phyloP scores from a whole-genome alignment of 306 rosid species.

The Gynostemma pentaphyllum region DNA sequence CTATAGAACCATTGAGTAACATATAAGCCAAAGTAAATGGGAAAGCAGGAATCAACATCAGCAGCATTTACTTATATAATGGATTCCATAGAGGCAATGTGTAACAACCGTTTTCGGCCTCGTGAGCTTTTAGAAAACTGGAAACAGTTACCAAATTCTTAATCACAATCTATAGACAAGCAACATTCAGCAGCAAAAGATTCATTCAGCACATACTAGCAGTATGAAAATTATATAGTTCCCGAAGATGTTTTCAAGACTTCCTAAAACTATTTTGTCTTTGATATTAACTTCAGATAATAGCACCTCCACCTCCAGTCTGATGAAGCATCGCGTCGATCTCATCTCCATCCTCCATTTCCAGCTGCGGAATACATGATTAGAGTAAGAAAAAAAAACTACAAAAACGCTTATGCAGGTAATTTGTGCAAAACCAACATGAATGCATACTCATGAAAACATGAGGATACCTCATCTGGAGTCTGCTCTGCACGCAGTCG shows the following conservation, averaged over 20 bases:
- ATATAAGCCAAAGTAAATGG: too few species aligned
- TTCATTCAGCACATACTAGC: conserved; percentile 2
- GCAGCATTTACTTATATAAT: background rate
- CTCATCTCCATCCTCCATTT: conserved; percentile 89
- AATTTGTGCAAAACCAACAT: background rate
- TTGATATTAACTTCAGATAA: conserved; percentile 4
- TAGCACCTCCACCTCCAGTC: conserved; percentile 47
- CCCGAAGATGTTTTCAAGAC: conserved; percentile 10
- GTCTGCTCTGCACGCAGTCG: conserved; percentile 70
- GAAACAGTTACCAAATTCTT: background rate
- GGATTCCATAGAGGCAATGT: background rate
- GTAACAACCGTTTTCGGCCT: too few species aligned
- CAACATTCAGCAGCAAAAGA: background rate
- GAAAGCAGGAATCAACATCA: background rate
- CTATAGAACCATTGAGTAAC: too few species aligned
- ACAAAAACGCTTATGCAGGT: background rate
- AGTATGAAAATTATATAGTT: background rate
- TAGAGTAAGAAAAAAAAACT: background rate
- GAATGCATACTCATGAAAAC: background rate
- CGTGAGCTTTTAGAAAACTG: background rate
- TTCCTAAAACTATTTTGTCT: conserved; percentile 17
- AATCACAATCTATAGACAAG: background rate
- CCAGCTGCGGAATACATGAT: conserved; percentile 36
- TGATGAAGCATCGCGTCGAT: conserved; percentile 82
- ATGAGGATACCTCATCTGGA: conserved; percentile 49